Conservation (phyloP, 257 asterid genomes). For the Cordia subcordata region DNA sequence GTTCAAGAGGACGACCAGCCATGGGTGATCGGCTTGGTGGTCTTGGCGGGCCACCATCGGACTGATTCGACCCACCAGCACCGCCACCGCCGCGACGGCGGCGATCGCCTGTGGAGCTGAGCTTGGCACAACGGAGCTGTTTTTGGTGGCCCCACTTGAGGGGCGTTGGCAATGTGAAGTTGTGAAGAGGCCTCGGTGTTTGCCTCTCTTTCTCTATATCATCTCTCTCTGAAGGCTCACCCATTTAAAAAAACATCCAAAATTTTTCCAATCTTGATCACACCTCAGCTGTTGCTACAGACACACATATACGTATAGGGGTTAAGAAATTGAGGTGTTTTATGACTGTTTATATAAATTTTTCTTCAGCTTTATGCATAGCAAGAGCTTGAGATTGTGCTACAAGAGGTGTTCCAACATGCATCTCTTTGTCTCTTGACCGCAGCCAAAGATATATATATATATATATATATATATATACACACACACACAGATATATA, state of each 20-base stretch:
- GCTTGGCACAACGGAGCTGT: not conserved
- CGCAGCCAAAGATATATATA: no score
- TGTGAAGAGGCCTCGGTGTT: slow-evolving; percentile 12
- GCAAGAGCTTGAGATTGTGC: no score
- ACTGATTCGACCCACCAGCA: not conserved
- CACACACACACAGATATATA: no score
- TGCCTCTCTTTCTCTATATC: not conserved
- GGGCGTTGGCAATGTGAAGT: slow-evolving; percentile 12
- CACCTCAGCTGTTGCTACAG: no score
- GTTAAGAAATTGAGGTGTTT: no score
- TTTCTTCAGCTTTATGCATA: no score
- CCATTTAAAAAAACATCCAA: slow-evolving; percentile 5
- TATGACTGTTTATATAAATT: no score
- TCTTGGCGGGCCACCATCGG: not conserved
- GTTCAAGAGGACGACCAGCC: not conserved
- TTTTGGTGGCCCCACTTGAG: slow-evolving; percentile 9
- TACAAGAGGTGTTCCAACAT: no score
- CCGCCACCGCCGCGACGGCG: not conserved
- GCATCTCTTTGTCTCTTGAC: no score
- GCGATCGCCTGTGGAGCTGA: not conserved
- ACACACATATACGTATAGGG: no score
- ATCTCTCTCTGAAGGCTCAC: slow-evolving; percentile 3
- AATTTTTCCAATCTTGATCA: not conserved
- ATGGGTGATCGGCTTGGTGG: not conserved
- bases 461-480: no score